These are phyloP conservation scores for Trichomonas vaginalis DNA, from an alignment of 208 protist genomes.

Conservation along the genomic window DNA sequence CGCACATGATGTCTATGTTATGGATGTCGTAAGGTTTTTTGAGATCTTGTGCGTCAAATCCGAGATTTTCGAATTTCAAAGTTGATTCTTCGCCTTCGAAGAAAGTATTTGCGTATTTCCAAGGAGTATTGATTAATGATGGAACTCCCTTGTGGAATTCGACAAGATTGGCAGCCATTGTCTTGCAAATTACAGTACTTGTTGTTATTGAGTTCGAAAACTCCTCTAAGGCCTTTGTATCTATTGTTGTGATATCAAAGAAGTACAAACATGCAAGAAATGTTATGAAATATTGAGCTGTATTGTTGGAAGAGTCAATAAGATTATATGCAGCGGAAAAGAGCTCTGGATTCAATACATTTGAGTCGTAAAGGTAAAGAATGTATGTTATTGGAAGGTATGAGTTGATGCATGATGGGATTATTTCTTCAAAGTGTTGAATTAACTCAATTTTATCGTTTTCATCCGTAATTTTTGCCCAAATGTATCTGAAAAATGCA, in stretches of 20 bases:
- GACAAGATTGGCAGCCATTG: background rate
- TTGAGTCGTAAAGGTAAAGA: background rate
- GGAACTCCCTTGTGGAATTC: background rate
- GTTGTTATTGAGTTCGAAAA: background rate
- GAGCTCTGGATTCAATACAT: background rate
- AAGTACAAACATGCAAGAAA: background rate
- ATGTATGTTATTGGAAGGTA: background rate
- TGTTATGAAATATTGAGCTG: background rate
- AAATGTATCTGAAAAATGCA: background rate
- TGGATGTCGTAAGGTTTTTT: background rate
- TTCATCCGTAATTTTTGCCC: background rate
- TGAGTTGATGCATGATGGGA: background rate
- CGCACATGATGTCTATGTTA: background rate
- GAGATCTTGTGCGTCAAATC: background rate
- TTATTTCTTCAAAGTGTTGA: background rate
- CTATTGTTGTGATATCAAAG: background rate
- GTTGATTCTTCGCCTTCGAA: background rate
- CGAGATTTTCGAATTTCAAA: background rate
- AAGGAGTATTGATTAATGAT: background rate
- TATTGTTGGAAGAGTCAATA: background rate
- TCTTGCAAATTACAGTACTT: background rate
- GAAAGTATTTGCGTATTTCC: background rate
- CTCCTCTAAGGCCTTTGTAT: background rate
- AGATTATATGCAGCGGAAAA: background rate
- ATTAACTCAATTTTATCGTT: background rate